Evolutionary conservation across 192 early-diverging fungal species (phyloP).

Genomic region (Coemansia asiatica): DNA sequence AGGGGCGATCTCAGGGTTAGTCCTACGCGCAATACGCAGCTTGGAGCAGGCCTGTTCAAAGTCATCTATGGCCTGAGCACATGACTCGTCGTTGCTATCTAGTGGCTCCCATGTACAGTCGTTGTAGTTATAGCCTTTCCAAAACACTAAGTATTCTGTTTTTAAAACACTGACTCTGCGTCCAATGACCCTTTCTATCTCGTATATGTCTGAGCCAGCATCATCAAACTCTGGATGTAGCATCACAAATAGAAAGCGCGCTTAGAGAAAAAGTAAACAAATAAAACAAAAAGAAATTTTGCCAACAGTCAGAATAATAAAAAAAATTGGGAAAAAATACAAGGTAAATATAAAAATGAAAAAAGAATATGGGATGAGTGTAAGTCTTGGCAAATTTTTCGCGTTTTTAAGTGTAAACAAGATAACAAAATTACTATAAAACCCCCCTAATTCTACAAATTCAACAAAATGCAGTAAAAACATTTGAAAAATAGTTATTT

Average conservation of each 20-base stretch:
- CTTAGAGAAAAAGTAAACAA: background rate
- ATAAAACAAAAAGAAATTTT: background rate
- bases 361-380: no score
- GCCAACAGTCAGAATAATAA: background rate
- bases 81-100: background rate
- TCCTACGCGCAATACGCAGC: conserved; percentile 13
- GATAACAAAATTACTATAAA: no score
- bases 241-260: background rate
- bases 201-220: conserved; percentile 14
- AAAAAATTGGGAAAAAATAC: background rate
- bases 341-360: background rate
- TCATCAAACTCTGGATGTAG: background rate
- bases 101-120: background rate
- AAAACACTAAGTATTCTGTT: conserved; percentile 26
- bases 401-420: no score
- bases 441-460: no score
- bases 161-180: conserved; percentile 22
- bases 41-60: conserved; percentile 35
- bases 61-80: conserved; percentile 5
- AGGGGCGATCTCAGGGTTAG: background rate
- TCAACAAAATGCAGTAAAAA: no score
- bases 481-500: no score
- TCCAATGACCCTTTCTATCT: conserved; percentile 45
- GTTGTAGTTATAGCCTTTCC: background rate
- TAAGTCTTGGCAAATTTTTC: no score